These are phyloP conservation scores for Wickerhamiella nectarea DNA, from an alignment of 805 yeast species.

Conservation along the genomic window DNA sequence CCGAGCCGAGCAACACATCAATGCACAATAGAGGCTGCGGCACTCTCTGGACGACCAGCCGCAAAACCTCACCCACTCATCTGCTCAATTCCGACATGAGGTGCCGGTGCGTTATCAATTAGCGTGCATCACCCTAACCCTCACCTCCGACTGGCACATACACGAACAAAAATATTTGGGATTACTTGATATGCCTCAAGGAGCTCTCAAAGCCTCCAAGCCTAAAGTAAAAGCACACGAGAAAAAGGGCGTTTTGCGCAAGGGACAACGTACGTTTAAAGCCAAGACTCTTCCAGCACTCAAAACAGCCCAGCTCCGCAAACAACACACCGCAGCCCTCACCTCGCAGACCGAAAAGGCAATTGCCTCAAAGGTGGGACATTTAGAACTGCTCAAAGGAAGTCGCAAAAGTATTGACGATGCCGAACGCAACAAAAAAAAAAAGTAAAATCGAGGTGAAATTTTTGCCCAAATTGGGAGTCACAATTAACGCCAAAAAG, in stretches of 20 bases:
- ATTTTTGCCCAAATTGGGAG: not conserved
- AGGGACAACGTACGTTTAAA: conserved; percentile 33
- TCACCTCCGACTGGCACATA: not conserved
- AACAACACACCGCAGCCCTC: conserved; percentile 42
- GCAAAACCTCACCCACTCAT: too few species aligned
- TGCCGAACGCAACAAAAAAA: conserved; percentile 29
- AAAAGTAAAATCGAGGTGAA: not conserved
- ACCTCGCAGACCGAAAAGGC: conserved; percentile 64
- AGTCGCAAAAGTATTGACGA: conserved; percentile 73
- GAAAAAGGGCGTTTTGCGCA: conserved; percentile 31
- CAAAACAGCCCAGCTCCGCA: conserved; percentile 40
- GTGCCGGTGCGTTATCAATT: too few species aligned
- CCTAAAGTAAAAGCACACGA: conserved; percentile 13
- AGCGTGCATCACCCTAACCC: too few species aligned
- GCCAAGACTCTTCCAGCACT: conserved; percentile 60
- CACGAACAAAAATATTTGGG: not conserved
- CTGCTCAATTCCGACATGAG: too few species aligned
- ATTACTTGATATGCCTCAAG: conserved; percentile 26
- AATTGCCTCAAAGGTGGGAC: conserved; percentile 84
- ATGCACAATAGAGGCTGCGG: too few species aligned
- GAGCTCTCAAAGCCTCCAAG: conserved; percentile 21
- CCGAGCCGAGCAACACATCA: too few species aligned
- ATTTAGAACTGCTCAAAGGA: conserved; percentile 80
- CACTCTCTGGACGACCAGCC: too few species aligned
- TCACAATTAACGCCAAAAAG: not conserved